Percentiles rank a stretch among this genome's conserved stretches.
Evolutionary conservation across 345 rosid species (phyloP).

Genomic region (Leavenworthia alabamica): DNA sequence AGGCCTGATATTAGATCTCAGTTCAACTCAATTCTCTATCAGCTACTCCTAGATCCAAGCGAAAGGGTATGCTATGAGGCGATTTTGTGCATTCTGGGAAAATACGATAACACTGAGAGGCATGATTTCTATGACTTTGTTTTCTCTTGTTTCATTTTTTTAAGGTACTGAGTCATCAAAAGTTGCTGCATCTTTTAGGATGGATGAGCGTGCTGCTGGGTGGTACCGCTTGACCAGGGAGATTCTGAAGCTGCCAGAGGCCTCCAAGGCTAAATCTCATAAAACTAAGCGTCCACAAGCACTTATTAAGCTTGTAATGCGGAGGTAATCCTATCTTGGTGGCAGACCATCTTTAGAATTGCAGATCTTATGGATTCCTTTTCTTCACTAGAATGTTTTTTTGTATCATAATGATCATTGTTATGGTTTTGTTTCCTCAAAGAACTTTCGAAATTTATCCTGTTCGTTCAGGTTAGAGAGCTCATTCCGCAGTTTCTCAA

Average conservation of each 20-base stretch:
- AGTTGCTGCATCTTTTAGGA: constrained; percentile 39
- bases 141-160: constrained; percentile 13
- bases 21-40: constrained; percentile 90
- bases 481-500: constrained; percentile 97
- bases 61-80: constrained; percentile 99
- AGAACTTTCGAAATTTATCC: too few relatives aligned
- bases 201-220: constrained; percentile 94
- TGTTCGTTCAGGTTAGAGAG: constrained; percentile 72
- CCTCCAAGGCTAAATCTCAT: constrained; percentile 70
- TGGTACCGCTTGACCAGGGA: constrained; percentile 99
- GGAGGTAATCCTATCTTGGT: constrained; percentile 55
- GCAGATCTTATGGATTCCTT: constrained; percentile 9
- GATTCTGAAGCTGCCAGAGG: constrained; percentile 91
- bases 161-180: constrained; percentile 3
- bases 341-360: neutral
- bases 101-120: constrained; percentile 74
- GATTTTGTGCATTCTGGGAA: constrained; percentile 83
- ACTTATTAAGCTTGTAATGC: constrained; percentile 93
- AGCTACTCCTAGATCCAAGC: constrained; percentile 94
- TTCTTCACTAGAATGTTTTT: constrained; percentile 8
- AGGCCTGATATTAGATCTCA: constrained; percentile 93
- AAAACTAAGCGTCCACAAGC: constrained; percentile 95
- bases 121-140: constrained; percentile 23
- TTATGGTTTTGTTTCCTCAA: too few relatives aligned
- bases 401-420: too few relatives aligned